A percentile compares a stretch with the other conserved stretches of the same genome.
phyloP scores from a whole-genome alignment of 306 rosid species.

The Casuarina glauca region DNA sequence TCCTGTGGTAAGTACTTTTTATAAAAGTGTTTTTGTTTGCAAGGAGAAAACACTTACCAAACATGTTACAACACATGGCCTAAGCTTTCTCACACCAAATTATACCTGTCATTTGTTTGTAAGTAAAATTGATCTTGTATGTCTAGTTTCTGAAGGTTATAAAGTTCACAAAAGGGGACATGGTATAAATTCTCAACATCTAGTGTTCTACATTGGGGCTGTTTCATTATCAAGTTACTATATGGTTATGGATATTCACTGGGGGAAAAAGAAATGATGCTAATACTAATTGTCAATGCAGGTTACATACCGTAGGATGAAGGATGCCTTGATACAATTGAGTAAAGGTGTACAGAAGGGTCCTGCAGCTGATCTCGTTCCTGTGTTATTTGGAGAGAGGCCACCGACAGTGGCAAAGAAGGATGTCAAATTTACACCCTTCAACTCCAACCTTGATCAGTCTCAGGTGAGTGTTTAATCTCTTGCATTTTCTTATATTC shows the following conservation, averaged over 20 bases:
- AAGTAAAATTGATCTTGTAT: constrained; percentile 13
- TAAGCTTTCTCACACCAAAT: not conserved
- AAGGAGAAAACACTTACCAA: not conserved
- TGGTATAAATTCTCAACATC: constrained; percentile 18
- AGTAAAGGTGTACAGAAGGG: constrained; percentile 96
- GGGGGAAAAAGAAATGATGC: constrained; percentile 17
- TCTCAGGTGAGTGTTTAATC: constrained; percentile 69
- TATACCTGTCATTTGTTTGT: constrained; percentile 4
- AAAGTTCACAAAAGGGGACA: constrained; percentile 16
- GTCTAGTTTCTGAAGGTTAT: constrained; percentile 3
- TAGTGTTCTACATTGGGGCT: not conserved
- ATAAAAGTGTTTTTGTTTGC: not conserved
- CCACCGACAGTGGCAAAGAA: constrained; percentile 77
- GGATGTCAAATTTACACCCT: constrained; percentile 62
- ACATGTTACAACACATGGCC: not conserved
- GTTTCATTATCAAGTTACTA: not conserved
- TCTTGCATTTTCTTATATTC: not conserved
- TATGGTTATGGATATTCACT: constrained; percentile 2
- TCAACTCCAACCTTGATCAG: constrained; percentile 80
- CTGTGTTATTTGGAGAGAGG: constrained; percentile 87
- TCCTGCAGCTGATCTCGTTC: constrained; percentile 87
- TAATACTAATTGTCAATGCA: constrained; percentile 34
- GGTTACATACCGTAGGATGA: constrained; percentile 97
- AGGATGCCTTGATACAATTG: constrained; percentile 84
- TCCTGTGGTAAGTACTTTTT: no score